phyloP scores from a whole-genome alignment of 164 flowering plant genomes.

The Vitis rupestris region DNA sequence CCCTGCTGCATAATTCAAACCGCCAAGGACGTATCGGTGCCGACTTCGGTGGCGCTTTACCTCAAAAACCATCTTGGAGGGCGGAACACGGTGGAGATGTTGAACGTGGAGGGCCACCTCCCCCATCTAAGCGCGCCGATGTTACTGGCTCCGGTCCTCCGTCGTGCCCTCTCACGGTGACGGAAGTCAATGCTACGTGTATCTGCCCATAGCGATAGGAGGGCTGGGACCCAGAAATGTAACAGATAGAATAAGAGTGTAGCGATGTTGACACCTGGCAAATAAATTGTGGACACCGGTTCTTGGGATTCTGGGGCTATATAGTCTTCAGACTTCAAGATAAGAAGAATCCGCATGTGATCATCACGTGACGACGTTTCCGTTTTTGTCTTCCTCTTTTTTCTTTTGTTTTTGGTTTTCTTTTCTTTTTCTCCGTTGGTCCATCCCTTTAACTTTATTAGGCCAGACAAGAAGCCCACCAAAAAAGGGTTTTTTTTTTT shows the following conservation, averaged over 20 bases:
- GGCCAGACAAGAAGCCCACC: background rate
- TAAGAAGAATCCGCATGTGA: slow-evolving; percentile 26
- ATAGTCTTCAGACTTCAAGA: background rate
- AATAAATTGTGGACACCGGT: slow-evolving; percentile 22
- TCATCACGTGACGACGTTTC: slow-evolving; percentile 16
- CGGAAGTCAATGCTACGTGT: background rate
- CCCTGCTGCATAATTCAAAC: slow-evolving; percentile 91
- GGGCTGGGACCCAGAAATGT: background rate
- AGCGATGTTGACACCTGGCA: slow-evolving; percentile 32
- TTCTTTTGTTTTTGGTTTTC: background rate
- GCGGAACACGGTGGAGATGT: slow-evolving; percentile 57
- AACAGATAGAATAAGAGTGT: slow-evolving; percentile 1
- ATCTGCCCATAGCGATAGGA: too few relatives aligned
- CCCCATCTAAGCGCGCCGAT: slow-evolving; percentile 90
- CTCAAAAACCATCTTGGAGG: slow-evolving; percentile 72
- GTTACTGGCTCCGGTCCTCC: slow-evolving; percentile 52
- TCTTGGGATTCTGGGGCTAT: background rate
- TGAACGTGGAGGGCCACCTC: slow-evolving; percentile 82
- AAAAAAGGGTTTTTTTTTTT: background rate
- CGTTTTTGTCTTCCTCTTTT: background rate
- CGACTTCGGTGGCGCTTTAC: slow-evolving; percentile 72
- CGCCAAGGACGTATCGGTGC: slow-evolving; percentile 78
- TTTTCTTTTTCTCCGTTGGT: background rate
- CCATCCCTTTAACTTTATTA: background rate
- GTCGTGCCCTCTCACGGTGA: slow-evolving; percentile 64